Evolutionary conservation across 768 basidiomycete species (phyloP), one percentile per base, ranked within the genome.

Genomic region (Pisolithus sp.): DNA sequence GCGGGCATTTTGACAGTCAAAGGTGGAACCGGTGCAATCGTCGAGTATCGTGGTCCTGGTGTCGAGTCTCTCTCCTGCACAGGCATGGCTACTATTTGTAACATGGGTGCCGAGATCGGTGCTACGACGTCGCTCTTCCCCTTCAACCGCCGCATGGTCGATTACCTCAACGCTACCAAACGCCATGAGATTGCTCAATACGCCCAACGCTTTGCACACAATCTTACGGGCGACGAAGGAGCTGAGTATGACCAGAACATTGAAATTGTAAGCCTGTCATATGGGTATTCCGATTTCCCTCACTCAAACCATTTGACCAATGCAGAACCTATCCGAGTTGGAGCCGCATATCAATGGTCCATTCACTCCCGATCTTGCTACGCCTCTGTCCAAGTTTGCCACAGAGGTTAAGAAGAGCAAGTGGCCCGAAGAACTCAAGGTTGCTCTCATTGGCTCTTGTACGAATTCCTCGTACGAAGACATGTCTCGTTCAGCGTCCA

Each of bases 391-490:
- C 71, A 89, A 95, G 78, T 96, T 98, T 65, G 89, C 89, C 48
- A 74, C 77, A 30, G 92, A 83, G 60, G 92, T 89, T 54, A 92
- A 91, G 81, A 85, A 89, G 77, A 97, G 98, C 76, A 76, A 79
- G 68, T 98, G 96, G 96, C 96, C 96, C 36, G 78, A 86, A 50
- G 94, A 99, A 69, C 84, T 99, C 75, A 93, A 89, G 76, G 96
- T 98, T 62, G 92, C 83, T 54, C 85, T 99, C 53, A 98, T 99
- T 68, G 96, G 96, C 48, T 98, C 96, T 44, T 99, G 96, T 85
- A 98, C 96, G 69, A 99, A 99, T 82, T 98, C 96, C 44, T 98
- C 96, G 31, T 99, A 99, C 68, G 96, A 99, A 75, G 96, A 99
- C 73, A 96, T 98, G 95, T 88, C 93, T 36, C 93, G 96, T 67